Base-by-base conservation (phyloP, 2,329 filamentous ascomycete genomes). In the Aspergillus candidus region DNA sequence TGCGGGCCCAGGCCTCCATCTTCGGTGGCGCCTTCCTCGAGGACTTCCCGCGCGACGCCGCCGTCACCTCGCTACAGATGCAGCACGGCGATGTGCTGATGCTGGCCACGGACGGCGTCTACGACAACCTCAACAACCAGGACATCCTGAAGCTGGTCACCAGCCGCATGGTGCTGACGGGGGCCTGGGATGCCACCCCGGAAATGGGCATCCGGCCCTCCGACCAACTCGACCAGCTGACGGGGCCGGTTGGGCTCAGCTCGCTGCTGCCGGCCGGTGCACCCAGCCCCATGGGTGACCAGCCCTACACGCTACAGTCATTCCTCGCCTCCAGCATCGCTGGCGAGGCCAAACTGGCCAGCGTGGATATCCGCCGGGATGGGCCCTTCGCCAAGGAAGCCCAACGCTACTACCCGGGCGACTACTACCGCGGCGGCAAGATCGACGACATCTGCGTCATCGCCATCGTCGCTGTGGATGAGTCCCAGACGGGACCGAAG, bases 351-450 rank as follows among this genome's bases (percentile, higher is more conserved):
- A 96, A 96, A 68, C 73, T 79, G 6, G 89, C 90, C 6, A 94
- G 90, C 61, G 67, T 87, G 46, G 89, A 95, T 67, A 79, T 76
- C 38, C 88, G 85, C 58, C 72, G 87, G 41, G 87, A 97, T 63
- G 89, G 91, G 0, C 93, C 93, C 0, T 98, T 98, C 66, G 89
- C 93, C 33, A 95, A 88, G 67, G 89, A 96, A 66, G 88, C 96
- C 14, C 88, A 93, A 63, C 86, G 83, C 60, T 83, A 86, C 60
- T 94, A 87, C 56, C 91, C 93, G 0, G 75, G 83, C 32, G 91
- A 97, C 66, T 80, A 82, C 46, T 98, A 88, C 80, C 82, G 82
- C 46, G 93, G 93, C 46, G 93, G 93, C 41, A 98, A 98, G 68
- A 80, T 94, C 14, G 93, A 98, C 63, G 93, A 98, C 66, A 96